These are phyloP conservation scores for Barnettozyma sp. DNA, from an alignment of 805 yeast genomes.

Conservation along the genomic window DNA sequence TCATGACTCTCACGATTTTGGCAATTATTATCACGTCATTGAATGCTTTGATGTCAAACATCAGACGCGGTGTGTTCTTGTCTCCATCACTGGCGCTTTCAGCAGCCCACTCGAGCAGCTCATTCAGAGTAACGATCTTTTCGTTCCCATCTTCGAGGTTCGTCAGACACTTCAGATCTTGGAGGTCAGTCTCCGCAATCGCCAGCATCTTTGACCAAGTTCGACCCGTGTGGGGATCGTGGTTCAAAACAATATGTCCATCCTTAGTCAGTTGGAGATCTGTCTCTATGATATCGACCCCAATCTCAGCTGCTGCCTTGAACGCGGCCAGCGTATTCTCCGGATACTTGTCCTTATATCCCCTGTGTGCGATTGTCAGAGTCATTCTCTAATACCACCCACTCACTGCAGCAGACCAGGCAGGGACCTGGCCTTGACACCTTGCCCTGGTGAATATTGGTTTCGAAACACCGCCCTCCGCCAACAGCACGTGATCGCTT, in stretches of 20 bases:
- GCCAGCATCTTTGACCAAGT: constrained; percentile 35
- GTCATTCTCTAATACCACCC: too few relatives aligned
- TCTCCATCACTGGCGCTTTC: too few relatives aligned
- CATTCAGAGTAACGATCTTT: constrained; percentile 36
- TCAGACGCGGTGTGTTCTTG: constrained; percentile 28
- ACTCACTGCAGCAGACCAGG: too few relatives aligned
- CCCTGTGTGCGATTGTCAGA: constrained; percentile 7
- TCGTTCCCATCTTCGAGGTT: constrained; percentile 29
- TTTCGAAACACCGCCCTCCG: background rate
- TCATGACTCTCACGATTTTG: constrained; percentile 32
- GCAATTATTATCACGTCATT: constrained; percentile 38
- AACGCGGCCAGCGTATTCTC: constrained; percentile 43
- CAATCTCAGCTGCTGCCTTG: constrained; percentile 40
- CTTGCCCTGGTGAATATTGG: background rate
- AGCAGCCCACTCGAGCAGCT: constrained; percentile 34
- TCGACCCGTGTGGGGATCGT: constrained; percentile 45
- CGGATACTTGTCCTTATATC: constrained; percentile 32
- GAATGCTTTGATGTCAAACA: constrained; percentile 47
- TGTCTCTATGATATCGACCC: constrained; percentile 38
- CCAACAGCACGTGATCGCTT: constrained; percentile 2
- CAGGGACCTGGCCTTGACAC: too few relatives aligned
- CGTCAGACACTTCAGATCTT: constrained; percentile 31
- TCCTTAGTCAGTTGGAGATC: constrained; percentile 50
- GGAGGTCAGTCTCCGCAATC: constrained; percentile 32
- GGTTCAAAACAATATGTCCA: constrained; percentile 47